Evolutionary conservation across 2,329 filamentous ascomycete species (phyloP).

Genomic region (Aspergillus sp.): DNA sequence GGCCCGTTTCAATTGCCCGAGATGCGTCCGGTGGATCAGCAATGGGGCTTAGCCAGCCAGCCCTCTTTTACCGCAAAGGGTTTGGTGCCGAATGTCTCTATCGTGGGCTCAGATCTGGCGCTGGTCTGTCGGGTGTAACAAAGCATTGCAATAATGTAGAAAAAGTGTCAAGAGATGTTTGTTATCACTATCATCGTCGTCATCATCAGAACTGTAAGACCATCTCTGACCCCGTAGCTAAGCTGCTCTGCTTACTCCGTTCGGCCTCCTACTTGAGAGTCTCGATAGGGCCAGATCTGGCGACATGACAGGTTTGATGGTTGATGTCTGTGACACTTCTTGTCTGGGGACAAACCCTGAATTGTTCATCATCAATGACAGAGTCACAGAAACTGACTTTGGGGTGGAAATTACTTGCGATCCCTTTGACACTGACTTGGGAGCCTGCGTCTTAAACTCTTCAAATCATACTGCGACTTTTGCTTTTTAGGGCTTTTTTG

Average conservation of each 20-base stretch:
- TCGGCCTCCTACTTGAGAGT: not conserved
- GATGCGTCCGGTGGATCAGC: slow-evolving; percentile 24
- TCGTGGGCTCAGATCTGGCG: not conserved
- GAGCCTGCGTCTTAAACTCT: slow-evolving; percentile 12
- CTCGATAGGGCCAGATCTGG: not conserved
- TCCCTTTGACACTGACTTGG: not conserved
- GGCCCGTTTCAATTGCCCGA: slow-evolving; percentile 10
- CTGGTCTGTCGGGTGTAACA: not conserved
- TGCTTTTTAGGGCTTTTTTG: not conserved
- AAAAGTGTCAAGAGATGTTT: too few relatives aligned
- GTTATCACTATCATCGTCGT: not conserved
- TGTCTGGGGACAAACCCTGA: not conserved
- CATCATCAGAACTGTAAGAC: not conserved
- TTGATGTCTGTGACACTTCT: slow-evolving; percentile 7
- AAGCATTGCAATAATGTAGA: not conserved
- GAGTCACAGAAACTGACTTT: not conserved
- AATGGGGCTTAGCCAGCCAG: slow-evolving; percentile 30
- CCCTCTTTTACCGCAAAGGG: not conserved
- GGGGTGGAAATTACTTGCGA: slow-evolving; percentile 4
- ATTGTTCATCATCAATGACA: not conserved
- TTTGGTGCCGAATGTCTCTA: not conserved
- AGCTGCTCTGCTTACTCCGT: not conserved
- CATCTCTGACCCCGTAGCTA: not conserved
- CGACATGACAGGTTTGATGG: not conserved
- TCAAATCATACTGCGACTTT: slow-evolving; percentile 12